Percentiles rank a stretch among this genome's conserved stretches.
These are phyloP conservation scores for Pseudoscleropodium purum DNA, from an alignment of 225 moss, liverwort and hornwort genomes.

Conservation along the genomic window DNA sequence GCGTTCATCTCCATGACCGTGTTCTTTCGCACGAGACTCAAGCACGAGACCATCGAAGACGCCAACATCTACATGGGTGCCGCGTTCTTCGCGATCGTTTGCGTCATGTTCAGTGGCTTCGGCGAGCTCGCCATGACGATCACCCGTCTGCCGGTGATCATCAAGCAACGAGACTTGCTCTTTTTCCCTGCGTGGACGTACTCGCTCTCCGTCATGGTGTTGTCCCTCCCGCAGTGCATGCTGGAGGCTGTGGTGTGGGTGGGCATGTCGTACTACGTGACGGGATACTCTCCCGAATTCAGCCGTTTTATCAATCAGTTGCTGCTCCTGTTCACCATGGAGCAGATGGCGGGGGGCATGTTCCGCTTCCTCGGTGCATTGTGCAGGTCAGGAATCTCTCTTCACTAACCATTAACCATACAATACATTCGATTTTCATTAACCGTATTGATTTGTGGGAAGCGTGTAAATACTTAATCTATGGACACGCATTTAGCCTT, in stretches of 20 bases:
- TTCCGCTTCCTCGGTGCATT: conserved; percentile 51
- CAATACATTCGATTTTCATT: background rate
- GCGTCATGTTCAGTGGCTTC: conserved; percentile 76
- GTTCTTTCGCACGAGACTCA: conserved; percentile 48
- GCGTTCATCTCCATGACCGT: conserved; percentile 57
- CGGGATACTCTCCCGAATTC: conserved; percentile 50
- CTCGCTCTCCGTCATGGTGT: conserved; percentile 35
- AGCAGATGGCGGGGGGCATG: conserved; percentile 51
- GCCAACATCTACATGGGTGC: conserved; percentile 32
- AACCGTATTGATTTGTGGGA: background rate
- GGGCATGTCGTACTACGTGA: conserved; percentile 57
- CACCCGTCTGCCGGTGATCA: conserved; percentile 56
- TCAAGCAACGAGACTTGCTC: conserved; percentile 70
- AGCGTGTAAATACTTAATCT: background rate
- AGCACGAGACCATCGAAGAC: conserved; percentile 20
- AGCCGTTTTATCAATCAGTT: conserved; percentile 59
- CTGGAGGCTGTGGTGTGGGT: conserved; percentile 52
- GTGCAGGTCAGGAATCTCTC: conserved; percentile 11
- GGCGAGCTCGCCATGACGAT: conserved; percentile 68
- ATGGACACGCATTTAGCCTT: background rate
- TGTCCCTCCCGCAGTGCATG: conserved; percentile 53
- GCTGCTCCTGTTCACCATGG: conserved; percentile 36
- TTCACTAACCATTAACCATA: background rate
- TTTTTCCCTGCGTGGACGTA: conserved; percentile 83
- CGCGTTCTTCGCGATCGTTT: conserved; percentile 39